Evolutionary conservation across 2,329 filamentous ascomycete species (phyloP).

Genomic region (Lecanicillium sp.): DNA sequence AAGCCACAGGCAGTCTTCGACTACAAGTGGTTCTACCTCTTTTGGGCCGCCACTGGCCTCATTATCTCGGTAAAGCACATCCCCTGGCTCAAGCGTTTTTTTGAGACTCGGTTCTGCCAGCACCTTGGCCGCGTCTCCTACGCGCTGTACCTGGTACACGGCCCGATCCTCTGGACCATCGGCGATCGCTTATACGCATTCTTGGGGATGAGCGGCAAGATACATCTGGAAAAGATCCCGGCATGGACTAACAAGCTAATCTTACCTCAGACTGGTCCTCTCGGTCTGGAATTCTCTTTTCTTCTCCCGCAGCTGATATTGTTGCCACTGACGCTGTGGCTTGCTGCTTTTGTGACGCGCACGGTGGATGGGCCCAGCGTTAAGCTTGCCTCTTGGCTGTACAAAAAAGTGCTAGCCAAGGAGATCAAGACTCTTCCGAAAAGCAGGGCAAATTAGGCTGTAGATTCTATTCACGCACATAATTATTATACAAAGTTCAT

Average conservation of each 20-base stretch:
- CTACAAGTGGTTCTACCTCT: slow-evolving; percentile 63
- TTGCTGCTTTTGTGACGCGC: slow-evolving; percentile 51
- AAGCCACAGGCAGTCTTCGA: slow-evolving; percentile 62
- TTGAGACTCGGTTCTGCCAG: slow-evolving; percentile 53
- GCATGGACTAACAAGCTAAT: slow-evolving; percentile 52
- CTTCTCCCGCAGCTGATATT: slow-evolving; percentile 54
- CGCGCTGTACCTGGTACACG: slow-evolving; percentile 58
- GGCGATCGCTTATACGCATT: slow-evolving; percentile 60
- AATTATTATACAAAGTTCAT: too few species aligned
- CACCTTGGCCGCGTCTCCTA: slow-evolving; percentile 59
- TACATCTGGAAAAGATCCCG: slow-evolving; percentile 44
- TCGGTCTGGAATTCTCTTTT: slow-evolving; percentile 57
- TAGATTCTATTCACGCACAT: too few species aligned
- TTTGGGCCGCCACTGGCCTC: slow-evolving; percentile 52
- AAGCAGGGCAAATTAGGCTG: too few species aligned
- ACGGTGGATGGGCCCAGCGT: slow-evolving; percentile 56
- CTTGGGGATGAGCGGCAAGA: slow-evolving; percentile 47
- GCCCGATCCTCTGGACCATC: slow-evolving; percentile 52
- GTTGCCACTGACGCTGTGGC: slow-evolving; percentile 52
- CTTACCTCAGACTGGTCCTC: slow-evolving; percentile 48
- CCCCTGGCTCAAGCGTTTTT: slow-evolving; percentile 50
- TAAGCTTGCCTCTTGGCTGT: slow-evolving; percentile 50
- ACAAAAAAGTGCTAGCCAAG: slow-evolving; percentile 37
- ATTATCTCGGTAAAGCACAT: slow-evolving; percentile 53
- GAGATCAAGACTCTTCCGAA: slow-evolving; percentile 1